Evolutionary conservation across 2,329 filamentous ascomycete species (phyloP), one percentile per base, ranked within the genome.

Genomic region (Alternaria novae-zelandiae): DNA sequence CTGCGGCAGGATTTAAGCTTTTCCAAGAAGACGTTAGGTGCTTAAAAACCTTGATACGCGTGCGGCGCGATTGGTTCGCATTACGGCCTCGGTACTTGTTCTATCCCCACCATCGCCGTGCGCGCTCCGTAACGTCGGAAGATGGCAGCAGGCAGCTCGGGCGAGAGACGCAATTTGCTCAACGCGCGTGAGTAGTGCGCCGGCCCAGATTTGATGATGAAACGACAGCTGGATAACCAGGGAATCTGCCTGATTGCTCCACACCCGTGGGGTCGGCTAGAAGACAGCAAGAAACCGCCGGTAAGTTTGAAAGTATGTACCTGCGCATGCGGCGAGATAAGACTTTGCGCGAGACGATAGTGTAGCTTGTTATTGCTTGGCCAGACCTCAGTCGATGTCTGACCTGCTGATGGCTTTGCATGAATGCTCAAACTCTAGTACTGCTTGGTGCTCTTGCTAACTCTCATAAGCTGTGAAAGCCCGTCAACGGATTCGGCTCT

Each of bases 1-100:
- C 60, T 63, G 55, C 60, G 60, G 55, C 10, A 63, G 23, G 60
- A 59, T 28, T 63, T 51, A 59, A 63, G 60, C 60, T 63, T 63
- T 46, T 44, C 60, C 60, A 63, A 63, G 60, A 63, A 36, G 13
- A 32, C 56, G 28, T 44, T 63, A 63, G 54, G 21, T 32, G 64
- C 62, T 67, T 59, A 49, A 53, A 61, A 55, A 59, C 30, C 59
- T 65, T 67, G 59, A 54, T 57, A 44, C 15, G 41, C 21, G 23
- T 8, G 2, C 7, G 3, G 6, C 46, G 12, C 46, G 5, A 62
- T 66, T 66, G 41, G 64, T 21, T 51, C 23, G 25, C 13, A 23
- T 25, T 10, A 6, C 44, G 41, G 56, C 50, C 54, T 54, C 54
- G 59, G 54, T 26, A 54, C 3, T 28, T 62, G 28, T 17, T n/a